phyloP scores from a whole-genome alignment of 306 rosid genomes.

The Vigna hirtella region DNA sequence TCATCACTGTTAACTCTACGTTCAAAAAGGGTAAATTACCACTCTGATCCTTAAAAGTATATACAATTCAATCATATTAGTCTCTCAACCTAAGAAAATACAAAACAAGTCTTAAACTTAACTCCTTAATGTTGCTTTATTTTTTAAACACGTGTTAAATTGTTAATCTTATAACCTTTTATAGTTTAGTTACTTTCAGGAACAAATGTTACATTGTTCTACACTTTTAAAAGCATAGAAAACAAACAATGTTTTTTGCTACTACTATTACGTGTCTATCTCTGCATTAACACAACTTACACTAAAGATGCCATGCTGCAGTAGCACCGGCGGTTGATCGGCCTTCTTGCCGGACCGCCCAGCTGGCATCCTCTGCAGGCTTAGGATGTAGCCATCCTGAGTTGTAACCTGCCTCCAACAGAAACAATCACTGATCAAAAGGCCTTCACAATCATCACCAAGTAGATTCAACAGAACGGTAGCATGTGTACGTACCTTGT shows the following conservation, averaged over 20 bases:
- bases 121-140: too few relatives aligned
- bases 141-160: too few relatives aligned
- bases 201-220: too few relatives aligned
- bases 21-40: too few relatives aligned
- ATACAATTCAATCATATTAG: too few relatives aligned
- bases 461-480: not conserved
- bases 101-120: too few relatives aligned
- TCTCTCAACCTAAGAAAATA: too few relatives aligned
- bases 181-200: too few relatives aligned
- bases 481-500: constrained; percentile 46
- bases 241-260: not conserved
- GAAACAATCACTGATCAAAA: not conserved
- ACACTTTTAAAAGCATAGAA: not conserved
- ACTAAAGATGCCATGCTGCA: constrained; percentile 69
- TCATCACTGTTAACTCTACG: too few relatives aligned
- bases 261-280: not conserved
- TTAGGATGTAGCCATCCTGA: constrained; percentile 66
- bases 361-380: constrained; percentile 68
- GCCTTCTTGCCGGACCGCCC: constrained; percentile 46
- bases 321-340: constrained; percentile 57
- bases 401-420: constrained; percentile 57
- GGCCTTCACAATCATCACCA: not conserved
- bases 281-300: constrained; percentile 46
- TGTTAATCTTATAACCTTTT: too few relatives aligned
- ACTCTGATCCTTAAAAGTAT: too few relatives aligned